Percentiles rank a stretch among this genome's conserved stretches.
Conservation (phyloP, 257 asterid species). For the Salvia splendens region DNA sequence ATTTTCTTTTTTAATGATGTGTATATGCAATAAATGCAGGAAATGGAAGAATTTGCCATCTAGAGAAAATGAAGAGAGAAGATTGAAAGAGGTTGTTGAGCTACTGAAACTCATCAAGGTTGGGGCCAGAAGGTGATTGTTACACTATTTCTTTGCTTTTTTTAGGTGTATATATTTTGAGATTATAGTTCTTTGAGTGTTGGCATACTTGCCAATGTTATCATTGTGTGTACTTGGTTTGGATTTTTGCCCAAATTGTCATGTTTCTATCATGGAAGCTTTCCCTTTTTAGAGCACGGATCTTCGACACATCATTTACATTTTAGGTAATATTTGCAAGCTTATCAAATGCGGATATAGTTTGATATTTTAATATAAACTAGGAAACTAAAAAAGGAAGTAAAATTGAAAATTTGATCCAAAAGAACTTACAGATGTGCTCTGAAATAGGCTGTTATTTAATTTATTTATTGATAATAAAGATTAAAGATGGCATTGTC, state of each 20-base stretch:
- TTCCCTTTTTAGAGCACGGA: background rate
- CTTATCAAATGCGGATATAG: background rate
- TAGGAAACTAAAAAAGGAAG: no score
- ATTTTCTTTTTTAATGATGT: background rate
- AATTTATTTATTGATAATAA: no score
- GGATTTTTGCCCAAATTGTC: constrained; percentile 2
- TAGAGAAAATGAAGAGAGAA: constrained; percentile 65
- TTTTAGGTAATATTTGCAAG: background rate
- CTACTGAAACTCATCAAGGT: constrained; percentile 47
- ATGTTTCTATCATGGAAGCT: background rate
- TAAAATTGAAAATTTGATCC: no score
- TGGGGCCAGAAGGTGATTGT: constrained; percentile 5
- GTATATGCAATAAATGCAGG: constrained; percentile 39
- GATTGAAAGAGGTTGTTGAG: constrained; percentile 61
- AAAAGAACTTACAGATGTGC: no score
- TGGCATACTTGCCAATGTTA: constrained; percentile 15
- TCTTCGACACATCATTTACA: background rate
- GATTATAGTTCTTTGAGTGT: background rate
- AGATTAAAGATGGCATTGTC: no score
- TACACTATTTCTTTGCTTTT: background rate
- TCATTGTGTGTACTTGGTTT: background rate
- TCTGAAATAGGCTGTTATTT: no score
- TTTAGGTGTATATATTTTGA: constrained; percentile 15
- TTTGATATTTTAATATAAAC: background rate
- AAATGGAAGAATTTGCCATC: constrained; percentile 36